Percentiles rank a stretch among this genome's conserved stretches.
Conservation (phyloP, 305 asterid species). For the Fraxinus baroniana region DNA sequence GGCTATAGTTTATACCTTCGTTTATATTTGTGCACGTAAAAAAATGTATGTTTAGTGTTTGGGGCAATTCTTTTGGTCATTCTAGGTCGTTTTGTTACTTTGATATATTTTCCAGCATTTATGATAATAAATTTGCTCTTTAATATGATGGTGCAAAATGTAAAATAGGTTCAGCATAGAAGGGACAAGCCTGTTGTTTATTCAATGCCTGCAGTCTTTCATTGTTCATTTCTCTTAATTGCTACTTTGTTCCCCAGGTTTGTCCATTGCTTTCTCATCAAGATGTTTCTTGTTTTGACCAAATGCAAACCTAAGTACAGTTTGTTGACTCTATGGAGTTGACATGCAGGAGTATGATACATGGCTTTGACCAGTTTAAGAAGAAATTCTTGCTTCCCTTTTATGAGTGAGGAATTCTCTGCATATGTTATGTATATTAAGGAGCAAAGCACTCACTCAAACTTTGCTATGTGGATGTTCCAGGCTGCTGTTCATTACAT, state of each 20-base stretch:
- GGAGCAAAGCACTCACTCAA: slow-evolving; percentile 34
- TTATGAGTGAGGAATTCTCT: slow-evolving; percentile 41
- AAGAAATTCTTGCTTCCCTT: slow-evolving; percentile 47
- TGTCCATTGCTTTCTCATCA: slow-evolving; percentile 47
- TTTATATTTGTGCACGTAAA: slow-evolving; percentile 12
- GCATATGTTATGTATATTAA: slow-evolving; percentile 34
- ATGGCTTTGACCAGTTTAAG: slow-evolving; percentile 53
- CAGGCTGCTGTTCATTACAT: slow-evolving; percentile 33
- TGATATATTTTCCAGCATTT: slow-evolving; percentile 22
- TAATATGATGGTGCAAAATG: slow-evolving; percentile 53
- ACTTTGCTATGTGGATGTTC: slow-evolving; percentile 37
- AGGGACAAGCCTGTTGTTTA: slow-evolving; percentile 60
- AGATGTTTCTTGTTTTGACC: slow-evolving; percentile 50
- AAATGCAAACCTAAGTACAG: slow-evolving; percentile 36
- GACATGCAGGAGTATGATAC: slow-evolving; percentile 59
- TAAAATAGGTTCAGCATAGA: slow-evolving; percentile 63
- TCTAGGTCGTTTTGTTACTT: slow-evolving; percentile 24
- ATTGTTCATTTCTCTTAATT: slow-evolving; percentile 59
- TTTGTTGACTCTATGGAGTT: slow-evolving; percentile 62
- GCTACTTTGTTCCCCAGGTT: slow-evolving; percentile 61
- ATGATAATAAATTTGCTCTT: slow-evolving; percentile 38
- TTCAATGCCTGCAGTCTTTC: slow-evolving; percentile 61
- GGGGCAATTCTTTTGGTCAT: slow-evolving; percentile 16
- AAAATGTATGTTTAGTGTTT: neutral
- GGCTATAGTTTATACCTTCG: neutral